Percentiles rank a stretch among this genome's conserved stretches.
phyloP scores from a whole-genome alignment of 257 asterid species.

The Dorcoceras hygrometricum region DNA sequence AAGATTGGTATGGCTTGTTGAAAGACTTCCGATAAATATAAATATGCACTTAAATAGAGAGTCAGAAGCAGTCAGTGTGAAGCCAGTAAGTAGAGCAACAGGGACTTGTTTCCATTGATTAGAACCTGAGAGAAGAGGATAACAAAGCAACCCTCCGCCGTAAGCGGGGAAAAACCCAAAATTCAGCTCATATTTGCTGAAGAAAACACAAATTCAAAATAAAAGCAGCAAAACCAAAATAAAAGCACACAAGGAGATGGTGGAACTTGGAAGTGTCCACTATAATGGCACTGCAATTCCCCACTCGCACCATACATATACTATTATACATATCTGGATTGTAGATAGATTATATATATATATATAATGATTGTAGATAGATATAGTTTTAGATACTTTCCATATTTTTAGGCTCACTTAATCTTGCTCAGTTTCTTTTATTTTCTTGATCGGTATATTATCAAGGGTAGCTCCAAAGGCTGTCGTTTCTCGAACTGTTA shows the following conservation, averaged over 20 bases:
- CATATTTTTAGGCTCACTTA: background rate
- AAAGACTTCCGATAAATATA: too few relatives aligned
- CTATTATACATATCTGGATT: background rate
- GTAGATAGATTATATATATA: slow-evolving; percentile 1
- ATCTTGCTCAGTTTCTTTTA: slow-evolving; percentile 10
- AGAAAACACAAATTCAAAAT: background rate
- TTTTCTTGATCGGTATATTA: background rate
- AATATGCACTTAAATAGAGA: too few relatives aligned
- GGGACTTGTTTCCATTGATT: background rate
- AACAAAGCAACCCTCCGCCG: background rate
- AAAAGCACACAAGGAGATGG: background rate
- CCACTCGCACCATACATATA: background rate
- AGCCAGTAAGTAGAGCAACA: background rate
- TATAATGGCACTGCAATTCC: slow-evolving; percentile 4
- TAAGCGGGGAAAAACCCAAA: slow-evolving; percentile 5
- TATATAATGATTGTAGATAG: background rate
- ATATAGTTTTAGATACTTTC: background rate
- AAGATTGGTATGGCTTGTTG: too few relatives aligned
- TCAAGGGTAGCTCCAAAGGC: slow-evolving; percentile 43
- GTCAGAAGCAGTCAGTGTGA: background rate
- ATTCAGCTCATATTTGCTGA: background rate
- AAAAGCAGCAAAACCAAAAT: background rate
- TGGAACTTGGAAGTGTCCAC: slow-evolving; percentile 18
- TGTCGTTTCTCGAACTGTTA: slow-evolving; percentile 26
- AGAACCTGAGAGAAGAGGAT: background rate